These are phyloP conservation scores for Diaporthe velutina DNA, from an alignment of 2,329 filamentous ascomycete genomes.

Conservation along the genomic window DNA sequence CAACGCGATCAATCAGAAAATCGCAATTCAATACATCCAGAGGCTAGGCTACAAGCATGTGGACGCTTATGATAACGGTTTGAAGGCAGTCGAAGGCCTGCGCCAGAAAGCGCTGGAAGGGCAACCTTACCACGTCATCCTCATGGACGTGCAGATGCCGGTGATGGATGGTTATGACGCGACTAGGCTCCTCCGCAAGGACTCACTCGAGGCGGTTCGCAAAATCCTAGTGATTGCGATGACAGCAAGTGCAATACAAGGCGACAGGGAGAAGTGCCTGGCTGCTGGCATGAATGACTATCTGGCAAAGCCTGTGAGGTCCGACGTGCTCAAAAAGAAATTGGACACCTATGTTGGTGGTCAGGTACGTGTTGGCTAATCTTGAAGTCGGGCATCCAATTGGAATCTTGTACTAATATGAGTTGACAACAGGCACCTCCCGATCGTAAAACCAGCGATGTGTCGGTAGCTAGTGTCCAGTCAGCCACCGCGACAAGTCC, in stretches of 20 bases:
- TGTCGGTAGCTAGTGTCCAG: slow-evolving; percentile 35
- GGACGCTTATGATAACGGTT: slow-evolving; percentile 90
- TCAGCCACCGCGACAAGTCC: slow-evolving; percentile 40
- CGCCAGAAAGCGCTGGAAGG: slow-evolving; percentile 78
- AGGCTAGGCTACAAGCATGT: slow-evolving; percentile 85
- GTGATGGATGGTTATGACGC: slow-evolving; percentile 93
- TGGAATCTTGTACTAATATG: neutral
- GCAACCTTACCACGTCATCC: slow-evolving; percentile 86
- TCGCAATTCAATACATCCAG: slow-evolving; percentile 90
- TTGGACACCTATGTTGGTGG: slow-evolving; percentile 70
- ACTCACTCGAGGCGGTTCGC: slow-evolving; percentile 80
- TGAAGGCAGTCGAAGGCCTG: slow-evolving; percentile 89
- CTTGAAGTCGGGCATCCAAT: no score
- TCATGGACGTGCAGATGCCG: slow-evolving; percentile 99
- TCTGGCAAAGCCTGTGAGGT: slow-evolving; percentile 93
- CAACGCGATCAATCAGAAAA: slow-evolving; percentile 94
- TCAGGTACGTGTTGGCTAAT: slow-evolving; percentile 44
- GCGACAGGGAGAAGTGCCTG: slow-evolving; percentile 94
- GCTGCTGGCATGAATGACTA: slow-evolving; percentile 98
- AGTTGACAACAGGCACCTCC: slow-evolving; percentile 32
- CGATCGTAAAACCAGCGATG: slow-evolving; percentile 36
- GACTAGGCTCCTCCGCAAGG: slow-evolving; percentile 83
- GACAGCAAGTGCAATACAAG: slow-evolving; percentile 95
- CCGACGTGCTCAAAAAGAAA: slow-evolving; percentile 87
- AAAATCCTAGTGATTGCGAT: slow-evolving; percentile 95